phyloP scores from a whole-genome alignment of 768 basidiomycete genomes.

The Epithele typhae region DNA sequence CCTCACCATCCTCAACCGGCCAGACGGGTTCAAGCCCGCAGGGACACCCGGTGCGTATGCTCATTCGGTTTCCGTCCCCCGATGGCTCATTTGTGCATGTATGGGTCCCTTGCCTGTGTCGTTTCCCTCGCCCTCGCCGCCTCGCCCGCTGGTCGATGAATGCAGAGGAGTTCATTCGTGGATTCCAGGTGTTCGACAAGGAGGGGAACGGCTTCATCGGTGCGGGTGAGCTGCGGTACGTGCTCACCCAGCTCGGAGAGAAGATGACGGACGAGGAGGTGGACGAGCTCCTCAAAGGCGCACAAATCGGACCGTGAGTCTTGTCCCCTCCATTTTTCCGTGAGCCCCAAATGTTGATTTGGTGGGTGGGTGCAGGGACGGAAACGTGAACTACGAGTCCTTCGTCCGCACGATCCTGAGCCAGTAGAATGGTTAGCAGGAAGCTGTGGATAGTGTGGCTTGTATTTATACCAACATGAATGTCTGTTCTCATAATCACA shows the following conservation, averaged over 20 bases:
- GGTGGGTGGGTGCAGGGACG: conserved; percentile 55
- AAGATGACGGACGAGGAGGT: conserved; percentile 99
- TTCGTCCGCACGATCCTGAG: conserved; percentile 93
- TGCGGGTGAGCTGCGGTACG: conserved; percentile 82
- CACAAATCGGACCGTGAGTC: conserved; percentile 83
- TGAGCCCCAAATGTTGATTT: no score
- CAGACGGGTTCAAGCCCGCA: conserved; percentile 95
- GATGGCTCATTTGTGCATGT: no score
- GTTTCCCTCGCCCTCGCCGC: no score
- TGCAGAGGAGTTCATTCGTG: conserved; percentile 96
- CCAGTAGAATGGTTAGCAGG: conserved; percentile 44
- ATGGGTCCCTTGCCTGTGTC: neutral
- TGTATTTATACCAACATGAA: conserved; percentile 8
- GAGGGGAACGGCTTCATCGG: conserved; percentile 91
- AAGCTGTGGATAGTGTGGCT: neutral
- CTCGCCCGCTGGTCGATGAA: no score
- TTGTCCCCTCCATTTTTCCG: neutral
- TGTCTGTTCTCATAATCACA: neutral
- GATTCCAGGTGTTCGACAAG: conserved; percentile 99
- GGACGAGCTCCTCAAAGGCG: conserved; percentile 94
- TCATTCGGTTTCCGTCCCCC: neutral
- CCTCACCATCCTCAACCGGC: conserved; percentile 85
- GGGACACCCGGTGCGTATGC: conserved; percentile 83
- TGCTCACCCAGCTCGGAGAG: conserved; percentile 89
- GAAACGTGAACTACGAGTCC: conserved; percentile 96